phyloP scores from a whole-genome alignment of 1,284 basidiomycete genomes.

The Papiliotrema terrestris region DNA sequence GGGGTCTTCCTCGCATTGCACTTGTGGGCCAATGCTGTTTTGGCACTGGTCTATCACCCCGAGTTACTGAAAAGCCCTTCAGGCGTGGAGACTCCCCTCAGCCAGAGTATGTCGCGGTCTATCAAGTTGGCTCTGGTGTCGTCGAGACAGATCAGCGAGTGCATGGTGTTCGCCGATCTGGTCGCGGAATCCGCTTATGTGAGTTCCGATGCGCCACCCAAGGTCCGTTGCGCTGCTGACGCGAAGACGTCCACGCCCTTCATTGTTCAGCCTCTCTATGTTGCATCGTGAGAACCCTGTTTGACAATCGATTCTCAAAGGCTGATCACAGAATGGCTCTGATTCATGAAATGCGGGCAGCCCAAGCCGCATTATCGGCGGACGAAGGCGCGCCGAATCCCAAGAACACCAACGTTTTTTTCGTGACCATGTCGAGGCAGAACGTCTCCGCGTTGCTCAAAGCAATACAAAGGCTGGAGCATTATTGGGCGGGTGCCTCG shows the following conservation, averaged over 20 bases:
- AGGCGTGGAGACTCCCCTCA: constrained; percentile 49
- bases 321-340: constrained; percentile 43
- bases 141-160: constrained; percentile 50
- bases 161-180: constrained; percentile 47
- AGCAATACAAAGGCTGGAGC: constrained; percentile 45
- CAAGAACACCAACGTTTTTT: constrained; percentile 40
- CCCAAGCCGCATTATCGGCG: constrained; percentile 14
- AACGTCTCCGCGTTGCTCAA: constrained; percentile 44
- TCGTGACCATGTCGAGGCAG: constrained; percentile 47
- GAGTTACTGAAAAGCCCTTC: constrained; percentile 47
- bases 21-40: constrained; percentile 49
- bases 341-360: constrained; percentile 47
- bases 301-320: background rate
- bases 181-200: constrained; percentile 42
- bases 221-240: constrained; percentile 3
- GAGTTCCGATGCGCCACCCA: constrained; percentile 10
- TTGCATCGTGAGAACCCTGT: constrained; percentile 19
- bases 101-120: constrained; percentile 44
- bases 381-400: background rate
- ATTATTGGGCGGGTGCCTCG: constrained; percentile 48
- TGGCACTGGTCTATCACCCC: constrained; percentile 51
- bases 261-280: constrained; percentile 23
- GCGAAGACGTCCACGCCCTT: constrained; percentile 19
- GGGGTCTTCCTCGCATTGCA: constrained; percentile 37
- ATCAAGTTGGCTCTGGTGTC: constrained; percentile 46